Evolutionary conservation across 805 yeast species (phyloP).

Genomic region (Nakazawaea wyomingensis): DNA sequence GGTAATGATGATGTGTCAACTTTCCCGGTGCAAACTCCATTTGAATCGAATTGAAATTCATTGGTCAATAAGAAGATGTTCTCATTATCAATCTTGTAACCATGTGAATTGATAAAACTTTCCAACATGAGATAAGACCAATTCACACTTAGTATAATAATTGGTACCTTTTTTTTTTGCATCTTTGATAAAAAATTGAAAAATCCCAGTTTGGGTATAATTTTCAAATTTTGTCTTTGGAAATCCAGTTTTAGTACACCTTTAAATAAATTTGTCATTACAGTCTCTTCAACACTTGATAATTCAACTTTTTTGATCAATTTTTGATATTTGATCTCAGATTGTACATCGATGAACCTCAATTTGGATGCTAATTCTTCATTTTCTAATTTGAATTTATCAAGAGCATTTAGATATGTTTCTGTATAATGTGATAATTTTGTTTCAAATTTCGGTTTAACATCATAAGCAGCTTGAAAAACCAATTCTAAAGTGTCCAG

Average conservation of each 20-base stretch:
- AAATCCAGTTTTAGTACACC: conserved; percentile 32
- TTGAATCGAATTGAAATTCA: conserved; percentile 38
- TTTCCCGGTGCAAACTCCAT: conserved; percentile 21
- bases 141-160: conserved; percentile 48
- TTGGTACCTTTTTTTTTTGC: conserved; percentile 5
- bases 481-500: conserved; percentile 49
- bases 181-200: conserved; percentile 21
- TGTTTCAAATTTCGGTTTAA: conserved; percentile 32
- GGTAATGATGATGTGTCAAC: conserved; percentile 9
- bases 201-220: conserved; percentile 37
- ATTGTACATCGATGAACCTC: conserved; percentile 22
- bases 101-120: conserved; percentile 23
- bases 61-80: conserved; percentile 38
- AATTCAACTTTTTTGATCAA: conserved; percentile 42
- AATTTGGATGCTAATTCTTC: conserved; percentile 18
- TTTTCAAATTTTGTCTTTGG: conserved; percentile 27
- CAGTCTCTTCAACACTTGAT: conserved; percentile 41
- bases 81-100: conserved; percentile 14
- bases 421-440: conserved; percentile 38
- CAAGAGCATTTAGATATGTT: conserved; percentile 35
- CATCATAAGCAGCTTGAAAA: conserved; percentile 41
- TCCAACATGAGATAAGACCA: conserved; percentile 52
- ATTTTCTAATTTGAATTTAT: conserved; percentile 21
- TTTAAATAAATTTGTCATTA: conserved; percentile 32
- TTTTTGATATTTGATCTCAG: conserved; percentile 41